Percentiles rank a stretch among this genome's conserved stretches.
These are phyloP conservation scores for Aspergillus nomiae DNA, from an alignment of 2,329 filamentous ascomycete species.

Conservation along the genomic window DNA sequence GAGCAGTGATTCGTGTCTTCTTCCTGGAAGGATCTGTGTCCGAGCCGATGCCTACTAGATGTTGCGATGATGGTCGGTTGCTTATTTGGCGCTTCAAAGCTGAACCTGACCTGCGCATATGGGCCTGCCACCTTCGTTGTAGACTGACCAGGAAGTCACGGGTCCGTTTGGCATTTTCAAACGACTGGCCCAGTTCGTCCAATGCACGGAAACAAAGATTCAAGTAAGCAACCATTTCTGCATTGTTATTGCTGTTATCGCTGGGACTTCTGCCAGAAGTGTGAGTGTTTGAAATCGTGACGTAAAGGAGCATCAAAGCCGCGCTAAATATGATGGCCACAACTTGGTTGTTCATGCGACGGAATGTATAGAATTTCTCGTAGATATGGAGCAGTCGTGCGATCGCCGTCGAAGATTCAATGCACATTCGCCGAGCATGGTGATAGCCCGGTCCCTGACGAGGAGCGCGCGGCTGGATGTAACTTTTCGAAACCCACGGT, in stretches of 20 bases:
- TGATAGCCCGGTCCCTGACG: conserved; percentile 47
- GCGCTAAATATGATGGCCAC: conserved; percentile 50
- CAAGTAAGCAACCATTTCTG: conserved; percentile 39
- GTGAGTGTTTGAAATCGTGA: conserved; percentile 38
- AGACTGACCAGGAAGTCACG: conserved; percentile 41
- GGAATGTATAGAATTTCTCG: conserved; percentile 45
- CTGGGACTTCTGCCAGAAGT: conserved; percentile 25
- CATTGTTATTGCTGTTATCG: conserved; percentile 25
- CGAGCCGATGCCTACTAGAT: conserved; percentile 7
- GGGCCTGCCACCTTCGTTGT: conserved; percentile 42
- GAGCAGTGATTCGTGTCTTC: conserved; percentile 22
- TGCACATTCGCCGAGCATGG: conserved; percentile 47
- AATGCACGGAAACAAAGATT: conserved; percentile 47
- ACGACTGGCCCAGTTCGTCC: conserved; percentile 44
- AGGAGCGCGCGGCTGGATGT: conserved; percentile 44
- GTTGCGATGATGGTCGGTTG: conserved; percentile 18
- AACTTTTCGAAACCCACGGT: conserved; percentile 47
- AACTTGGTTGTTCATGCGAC: conserved; percentile 47
- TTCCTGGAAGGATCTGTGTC: conserved; percentile 24
- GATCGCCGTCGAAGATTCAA: conserved; percentile 43
- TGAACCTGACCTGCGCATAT: conserved; percentile 34
- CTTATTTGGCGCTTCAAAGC: conserved; percentile 33
- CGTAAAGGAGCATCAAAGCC: conserved; percentile 43
- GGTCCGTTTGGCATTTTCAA: conserved; percentile 44
- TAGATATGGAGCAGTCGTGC: conserved; percentile 45